These are phyloP conservation scores for Sugiyamaella castrensis DNA, from an alignment of 1,139 yeast species.

Conservation along the genomic window DNA sequence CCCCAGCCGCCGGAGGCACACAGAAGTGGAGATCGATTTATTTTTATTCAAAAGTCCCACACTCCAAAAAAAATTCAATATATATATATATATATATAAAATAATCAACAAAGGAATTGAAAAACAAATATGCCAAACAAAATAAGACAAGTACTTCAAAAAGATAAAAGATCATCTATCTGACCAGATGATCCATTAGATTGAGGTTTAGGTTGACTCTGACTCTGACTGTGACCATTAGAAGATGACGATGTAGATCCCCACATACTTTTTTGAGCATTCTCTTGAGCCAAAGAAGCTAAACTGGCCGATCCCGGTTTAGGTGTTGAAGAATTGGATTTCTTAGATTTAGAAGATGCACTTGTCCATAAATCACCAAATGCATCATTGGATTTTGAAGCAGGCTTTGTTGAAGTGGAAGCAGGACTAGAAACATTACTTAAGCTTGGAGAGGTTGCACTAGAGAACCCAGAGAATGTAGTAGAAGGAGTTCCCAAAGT, in stretches of 20 bases:
- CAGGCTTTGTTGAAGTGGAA: constrained; percentile 37
- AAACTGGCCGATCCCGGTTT: constrained; percentile 23
- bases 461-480: constrained; percentile 9
- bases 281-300: constrained; percentile 34
- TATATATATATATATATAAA: constrained; percentile 3
- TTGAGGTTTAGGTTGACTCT: constrained; percentile 1
- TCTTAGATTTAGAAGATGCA: constrained; percentile 48
- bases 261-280: constrained; percentile 35
- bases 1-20: constrained; percentile 9
- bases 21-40: too few species aligned
- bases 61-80: constrained; percentile 16
- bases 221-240: constrained; percentile 7
- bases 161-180: constrained; percentile 29
- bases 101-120: background rate
- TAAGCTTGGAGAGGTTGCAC: too few species aligned
- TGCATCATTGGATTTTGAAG: constrained; percentile 53
- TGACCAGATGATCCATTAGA: constrained; percentile 12
- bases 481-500: constrained; percentile 21
- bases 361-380: constrained; percentile 76
- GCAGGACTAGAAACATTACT: constrained; percentile 19
- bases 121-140: background rate
- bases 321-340: constrained; percentile 34
- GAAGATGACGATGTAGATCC: constrained; percentile 27
- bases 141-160: constrained; percentile 14
- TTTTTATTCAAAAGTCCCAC: background rate